Percentiles rank a stretch among this genome's conserved stretches.
Evolutionary conservation across 2,329 filamentous ascomycete species (phyloP).

Genomic region (Parasarocladium wereldwijsianum): DNA sequence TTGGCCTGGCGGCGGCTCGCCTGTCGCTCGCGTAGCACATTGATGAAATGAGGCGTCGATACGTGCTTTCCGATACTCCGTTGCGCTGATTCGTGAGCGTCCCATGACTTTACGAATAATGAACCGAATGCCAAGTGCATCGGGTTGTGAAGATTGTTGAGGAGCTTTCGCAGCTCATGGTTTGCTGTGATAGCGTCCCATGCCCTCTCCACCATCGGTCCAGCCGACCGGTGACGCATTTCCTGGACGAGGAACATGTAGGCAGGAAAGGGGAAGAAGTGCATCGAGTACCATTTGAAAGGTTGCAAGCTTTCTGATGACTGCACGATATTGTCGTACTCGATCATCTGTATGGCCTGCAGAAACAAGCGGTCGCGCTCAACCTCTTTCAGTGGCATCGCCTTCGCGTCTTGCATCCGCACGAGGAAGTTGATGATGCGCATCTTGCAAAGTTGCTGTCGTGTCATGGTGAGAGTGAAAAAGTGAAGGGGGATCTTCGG

Average conservation of each 20-base stretch:
- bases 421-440: constrained; percentile 40
- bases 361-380: constrained; percentile 38
- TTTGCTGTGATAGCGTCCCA: constrained; percentile 43
- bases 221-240: constrained; percentile 33
- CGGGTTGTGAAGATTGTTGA: constrained; percentile 34
- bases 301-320: constrained; percentile 32
- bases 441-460: constrained; percentile 39
- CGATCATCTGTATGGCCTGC: constrained; percentile 41
- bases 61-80: constrained; percentile 26
- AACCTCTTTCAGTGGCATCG: constrained; percentile 22
- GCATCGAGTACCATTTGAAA: constrained; percentile 43
- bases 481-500: constrained; percentile 43
- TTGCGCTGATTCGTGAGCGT: constrained; percentile 35
- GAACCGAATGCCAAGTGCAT: constrained; percentile 42
- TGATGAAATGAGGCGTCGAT: constrained; percentile 30
- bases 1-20: constrained; percentile 18
- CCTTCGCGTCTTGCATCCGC: constrained; percentile 26
- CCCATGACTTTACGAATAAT: constrained; percentile 49
- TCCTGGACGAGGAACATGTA: constrained; percentile 46
- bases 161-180: constrained; percentile 34
- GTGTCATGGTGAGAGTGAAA: constrained; percentile 43
- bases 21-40: constrained; percentile 28
- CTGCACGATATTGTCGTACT: constrained; percentile 43
- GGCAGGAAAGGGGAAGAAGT: constrained; percentile 45
- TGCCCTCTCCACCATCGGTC: constrained; percentile 41